Evolutionary conservation across 2,329 filamentous ascomycete genomes (phyloP).

Genomic region (Colletotrichum kahawae): DNA sequence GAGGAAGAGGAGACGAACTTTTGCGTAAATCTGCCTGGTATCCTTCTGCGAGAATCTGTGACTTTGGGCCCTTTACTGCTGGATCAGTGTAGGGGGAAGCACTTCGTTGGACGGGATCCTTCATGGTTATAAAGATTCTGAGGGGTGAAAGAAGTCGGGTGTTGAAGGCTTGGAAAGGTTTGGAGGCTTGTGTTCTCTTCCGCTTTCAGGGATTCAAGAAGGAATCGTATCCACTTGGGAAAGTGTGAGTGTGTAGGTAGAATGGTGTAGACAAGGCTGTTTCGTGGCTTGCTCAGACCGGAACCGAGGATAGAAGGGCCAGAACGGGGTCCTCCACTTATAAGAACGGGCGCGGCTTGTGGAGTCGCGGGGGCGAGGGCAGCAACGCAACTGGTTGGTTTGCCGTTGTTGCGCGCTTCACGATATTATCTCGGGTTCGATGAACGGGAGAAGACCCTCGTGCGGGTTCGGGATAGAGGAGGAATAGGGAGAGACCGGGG

Average conservation of each 20-base stretch:
- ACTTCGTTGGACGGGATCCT: conserved; percentile 43
- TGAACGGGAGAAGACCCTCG: conserved; percentile 8
- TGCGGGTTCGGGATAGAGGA: conserved; percentile 16
- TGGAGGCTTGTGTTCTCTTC: conserved; percentile 20
- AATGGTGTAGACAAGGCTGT: conserved; percentile 4
- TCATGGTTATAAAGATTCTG: conserved; percentile 40
- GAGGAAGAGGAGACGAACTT: conserved; percentile 37
- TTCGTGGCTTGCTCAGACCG: conserved; percentile 14
- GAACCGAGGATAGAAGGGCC: conserved; percentile 20
- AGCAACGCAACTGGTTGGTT: not conserved
- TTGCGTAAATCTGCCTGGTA: conserved; percentile 41
- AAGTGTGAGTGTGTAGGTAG: not conserved
- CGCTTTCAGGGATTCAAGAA: conserved; percentile 21
- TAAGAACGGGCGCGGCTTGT: conserved; percentile 19
- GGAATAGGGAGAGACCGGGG: conserved; percentile 1
- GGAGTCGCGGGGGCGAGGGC: conserved; percentile 19
- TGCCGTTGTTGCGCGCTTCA: conserved; percentile 11
- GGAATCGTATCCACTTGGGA: conserved; percentile 16
- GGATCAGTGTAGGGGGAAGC: conserved; percentile 43
- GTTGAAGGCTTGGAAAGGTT: conserved; percentile 19
- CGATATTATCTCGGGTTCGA: conserved; percentile 21
- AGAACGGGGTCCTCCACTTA: conserved; percentile 20
- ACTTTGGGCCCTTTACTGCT: conserved; percentile 43
- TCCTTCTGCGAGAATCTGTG: conserved; percentile 40
- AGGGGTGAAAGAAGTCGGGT: conserved; percentile 7